phyloP scores from a whole-genome alignment of 73 alveolate genomes.

The Effrenium voratum region DNA sequence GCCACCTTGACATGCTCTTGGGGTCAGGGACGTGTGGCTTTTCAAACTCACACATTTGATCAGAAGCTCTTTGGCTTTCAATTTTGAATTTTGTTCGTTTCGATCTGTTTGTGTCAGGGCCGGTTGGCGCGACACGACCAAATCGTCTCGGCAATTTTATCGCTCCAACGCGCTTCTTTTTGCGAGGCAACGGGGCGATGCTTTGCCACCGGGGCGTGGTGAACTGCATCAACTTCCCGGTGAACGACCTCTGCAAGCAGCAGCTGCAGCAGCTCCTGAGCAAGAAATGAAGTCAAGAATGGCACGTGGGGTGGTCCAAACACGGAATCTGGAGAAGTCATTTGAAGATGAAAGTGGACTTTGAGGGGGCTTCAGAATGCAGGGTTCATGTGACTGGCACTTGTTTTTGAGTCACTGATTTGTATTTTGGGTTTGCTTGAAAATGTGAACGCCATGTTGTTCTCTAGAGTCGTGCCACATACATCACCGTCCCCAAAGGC shows the following conservation, averaged over 20 bases:
- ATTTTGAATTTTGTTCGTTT: background rate
- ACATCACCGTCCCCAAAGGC: too few species aligned
- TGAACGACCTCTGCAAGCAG: conserved; percentile 3
- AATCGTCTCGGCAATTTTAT: background rate
- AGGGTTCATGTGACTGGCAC: too few species aligned
- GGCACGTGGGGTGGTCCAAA: too few species aligned
- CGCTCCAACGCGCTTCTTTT: background rate
- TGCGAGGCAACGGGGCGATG: conserved; percentile 22
- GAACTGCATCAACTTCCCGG: conserved; percentile 45
- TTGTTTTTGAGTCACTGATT: too few species aligned
- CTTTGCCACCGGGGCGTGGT: conserved; percentile 26
- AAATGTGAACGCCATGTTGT: too few species aligned
- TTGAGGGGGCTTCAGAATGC: too few species aligned
- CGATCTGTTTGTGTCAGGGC: background rate
- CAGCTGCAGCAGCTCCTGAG: background rate
- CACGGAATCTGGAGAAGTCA: too few species aligned
- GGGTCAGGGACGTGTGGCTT: background rate
- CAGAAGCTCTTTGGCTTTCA: background rate
- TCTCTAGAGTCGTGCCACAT: too few species aligned
- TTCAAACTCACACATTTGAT: background rate
- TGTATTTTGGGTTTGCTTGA: too few species aligned
- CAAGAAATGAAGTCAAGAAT: background rate
- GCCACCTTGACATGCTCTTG: background rate
- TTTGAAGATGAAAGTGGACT: too few species aligned
- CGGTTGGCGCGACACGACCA: background rate